Conservation (phyloP, 129 eudicot species). For the Pseudognaphalium luteoalbum region DNA sequence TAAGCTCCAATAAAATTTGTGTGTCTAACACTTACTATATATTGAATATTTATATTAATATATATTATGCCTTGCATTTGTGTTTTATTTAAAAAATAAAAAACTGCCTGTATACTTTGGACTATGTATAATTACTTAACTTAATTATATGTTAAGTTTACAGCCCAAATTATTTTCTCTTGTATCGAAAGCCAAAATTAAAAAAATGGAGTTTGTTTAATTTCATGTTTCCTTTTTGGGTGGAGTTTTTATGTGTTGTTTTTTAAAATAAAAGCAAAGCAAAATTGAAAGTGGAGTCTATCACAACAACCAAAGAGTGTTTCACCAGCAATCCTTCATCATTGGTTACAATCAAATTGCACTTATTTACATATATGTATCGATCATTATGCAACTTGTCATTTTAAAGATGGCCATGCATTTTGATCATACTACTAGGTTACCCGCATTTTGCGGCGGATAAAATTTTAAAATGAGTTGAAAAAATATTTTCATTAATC, state of each 20-base stretch:
- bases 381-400: conserved; percentile 20
- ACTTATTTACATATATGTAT: too few species aligned
- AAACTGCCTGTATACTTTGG: too few species aligned
- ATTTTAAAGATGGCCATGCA: neutral
- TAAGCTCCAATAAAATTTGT: too few species aligned
- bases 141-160: neutral
- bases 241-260: conserved; percentile 29
- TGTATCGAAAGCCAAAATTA: conserved; percentile 27
- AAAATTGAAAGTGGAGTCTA: conserved; percentile 29
- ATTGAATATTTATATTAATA: too few species aligned
- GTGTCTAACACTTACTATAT: too few species aligned
- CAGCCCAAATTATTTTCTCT: conserved; percentile 1
- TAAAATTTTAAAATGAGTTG: too few species aligned
- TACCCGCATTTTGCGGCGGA: too few species aligned
- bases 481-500: too few species aligned
- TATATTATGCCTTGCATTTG: too few species aligned
- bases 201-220: neutral
- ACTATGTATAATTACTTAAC: too few species aligned
- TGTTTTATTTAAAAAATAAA: too few species aligned
- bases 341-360: conserved; percentile 18
- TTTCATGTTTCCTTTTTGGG: conserved; percentile 4
- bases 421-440: neutral
- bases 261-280: conserved; percentile 10
- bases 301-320: conserved; percentile 40
- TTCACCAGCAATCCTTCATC: conserved; percentile 36